Conservation (phyloP, 257 asterid species). For the Salvia rosmarinus region DNA sequence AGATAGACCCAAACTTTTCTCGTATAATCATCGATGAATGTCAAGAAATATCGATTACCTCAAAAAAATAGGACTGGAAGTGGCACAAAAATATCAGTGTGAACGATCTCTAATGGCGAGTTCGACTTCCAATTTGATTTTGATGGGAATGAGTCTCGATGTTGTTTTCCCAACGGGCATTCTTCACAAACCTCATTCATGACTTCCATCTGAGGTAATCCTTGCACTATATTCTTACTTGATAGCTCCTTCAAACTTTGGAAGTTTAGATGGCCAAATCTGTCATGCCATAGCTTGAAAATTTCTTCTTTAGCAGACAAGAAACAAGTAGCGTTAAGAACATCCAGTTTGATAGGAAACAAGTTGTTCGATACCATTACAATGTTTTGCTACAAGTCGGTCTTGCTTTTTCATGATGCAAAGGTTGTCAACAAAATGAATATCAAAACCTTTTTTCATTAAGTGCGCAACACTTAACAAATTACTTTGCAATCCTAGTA, state of each 20-base stretch:
- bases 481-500: neutral
- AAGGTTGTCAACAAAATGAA: neutral
- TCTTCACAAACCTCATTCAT: no score
- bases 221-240: neutral
- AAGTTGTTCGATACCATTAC: neutral
- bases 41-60: no score
- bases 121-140: no score
- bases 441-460: neutral
- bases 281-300: slow-evolving; percentile 3
- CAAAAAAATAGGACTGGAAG: neutral
- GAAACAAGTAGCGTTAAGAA: neutral
- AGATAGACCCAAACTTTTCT: no score
- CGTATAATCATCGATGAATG: no score
- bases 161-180: no score
- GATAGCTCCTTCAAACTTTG: neutral
- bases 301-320: neutral
- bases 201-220: neutral
- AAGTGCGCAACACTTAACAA: neutral
- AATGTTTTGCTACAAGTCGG: neutral
- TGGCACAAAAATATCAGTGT: neutral
- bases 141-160: no score
- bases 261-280: slow-evolving; percentile 4
- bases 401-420: slow-evolving; percentile 9
- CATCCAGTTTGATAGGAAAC: slow-evolving; percentile 3
- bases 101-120: neutral